Base-by-base conservation (phyloP, 208 protist genomes). In the Herpetomonas samuelpessoai region DNA sequence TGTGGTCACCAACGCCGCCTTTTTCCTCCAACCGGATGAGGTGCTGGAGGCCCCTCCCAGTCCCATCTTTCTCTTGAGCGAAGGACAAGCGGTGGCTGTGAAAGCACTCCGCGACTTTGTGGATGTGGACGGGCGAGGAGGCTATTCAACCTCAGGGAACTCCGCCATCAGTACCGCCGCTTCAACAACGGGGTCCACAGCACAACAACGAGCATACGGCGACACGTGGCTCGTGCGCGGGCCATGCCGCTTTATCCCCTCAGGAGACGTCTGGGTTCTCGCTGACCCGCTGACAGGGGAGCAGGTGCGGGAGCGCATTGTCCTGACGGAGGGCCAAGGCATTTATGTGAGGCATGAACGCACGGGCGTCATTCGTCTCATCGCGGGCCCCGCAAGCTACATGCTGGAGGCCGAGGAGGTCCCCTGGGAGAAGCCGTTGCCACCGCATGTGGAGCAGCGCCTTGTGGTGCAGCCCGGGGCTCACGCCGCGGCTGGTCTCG, bases 151-250 rank as follows among this genome's bases (percentile, higher is more conserved):
- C n/a, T n/a, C n/a, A n/a, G n/a, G n/a, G n/a, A n/a, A n/a, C n/a
- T n/a, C n/a, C n/a, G n/a, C n/a, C n/a, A n/a, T n/a, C n/a, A n/a
- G n/a, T n/a, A n/a, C n/a, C n/a, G n/a, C n/a, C n/a, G n/a, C n/a
- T n/a, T n/a, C n/a, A n/a, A 21, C 30, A 16, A 45, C 14, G 19
- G 30, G 31, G 41, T 39, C 21, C n/a, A 50, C 75, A 9, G 49
- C 63, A 12, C 63, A 84, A 30, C 22, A 60, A 50, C 88, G 90
- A 2, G 55, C 65, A 30, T 71, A 84, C 56, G 94, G 93, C 19
- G 93, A 98, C 30, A 62, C 72, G 18, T 98, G 94, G 93, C 82
- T 97, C 25, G 64, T 98, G 28, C 62, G 69, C 2, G 96, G 96
- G 39, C 93, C 96, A 22, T 66, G 79, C 38, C 79, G 91, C 31